Base-by-base conservation (phyloP, 495 filamentous ascomycete species). In the Podospora bellae-mahoneyi region DNA sequence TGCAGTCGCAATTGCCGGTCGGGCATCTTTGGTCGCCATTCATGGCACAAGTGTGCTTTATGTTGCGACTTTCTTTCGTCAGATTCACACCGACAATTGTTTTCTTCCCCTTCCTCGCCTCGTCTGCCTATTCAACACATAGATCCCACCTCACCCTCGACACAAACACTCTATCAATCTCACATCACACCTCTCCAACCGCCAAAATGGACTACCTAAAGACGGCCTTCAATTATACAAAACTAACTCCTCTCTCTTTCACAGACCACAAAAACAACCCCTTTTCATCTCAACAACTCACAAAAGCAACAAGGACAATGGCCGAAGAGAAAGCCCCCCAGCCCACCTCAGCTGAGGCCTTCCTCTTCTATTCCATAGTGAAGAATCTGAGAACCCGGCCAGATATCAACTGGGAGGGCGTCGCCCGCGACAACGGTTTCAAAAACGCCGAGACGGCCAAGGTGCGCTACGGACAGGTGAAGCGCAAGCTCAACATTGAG, bases 381-480 rank as follows among this genome's bases (percentile, higher is more conserved):
- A 27, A 32, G 26, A 62, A 62, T 20, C 20, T 27, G 23, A 71
- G 62, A 53, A 65, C 60, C 56, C 69, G 65, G 20, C 67, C 69
- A 18, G 72, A 72, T 1, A 59, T 76, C 32, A 64, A 76, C 71
- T 74, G 72, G 71, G 39, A 67, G 1, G 66, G 30, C 0, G 66
- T 73, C 5, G 72, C 72, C 0, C 2, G 5, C 2, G 71, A 71
- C 15, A 54, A 55, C 2, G 55, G 54, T 0, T 64, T 66, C 59
- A 75, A 73, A 64, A 74, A 72, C 62, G 70, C 69, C 9, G 69
- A 66, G 18, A 70, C 68, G 9, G 69, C 72, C 19, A 74, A 71
- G 65, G 74, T 76, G 27, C 75, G 75, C 57, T 77, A 70, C 18
- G 72, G 74, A 27, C 75, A 77, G 60, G 67, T 77, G 57, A 73